phyloP scores from a whole-genome alignment of 352 stramenopile genomes.

The Globisporangium alternatum region DNA sequence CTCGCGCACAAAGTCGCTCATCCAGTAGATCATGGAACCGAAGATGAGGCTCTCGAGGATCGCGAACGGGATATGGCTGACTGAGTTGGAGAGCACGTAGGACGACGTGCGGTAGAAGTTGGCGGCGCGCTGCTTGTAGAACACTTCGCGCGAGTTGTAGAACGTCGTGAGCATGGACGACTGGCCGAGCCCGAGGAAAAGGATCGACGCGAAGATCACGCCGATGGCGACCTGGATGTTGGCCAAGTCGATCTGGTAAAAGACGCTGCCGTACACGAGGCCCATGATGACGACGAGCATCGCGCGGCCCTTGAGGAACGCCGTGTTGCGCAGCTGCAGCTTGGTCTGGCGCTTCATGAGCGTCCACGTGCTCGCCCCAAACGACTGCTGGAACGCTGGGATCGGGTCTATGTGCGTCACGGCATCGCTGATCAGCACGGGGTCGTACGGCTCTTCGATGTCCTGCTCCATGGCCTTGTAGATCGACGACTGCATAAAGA shows the following conservation, averaged over 20 bases:
- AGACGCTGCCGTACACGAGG: constrained; percentile 46
- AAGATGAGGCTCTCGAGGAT: constrained; percentile 83
- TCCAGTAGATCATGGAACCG: constrained; percentile 85
- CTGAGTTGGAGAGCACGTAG: constrained; percentile 65
- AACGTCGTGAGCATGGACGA: constrained; percentile 79
- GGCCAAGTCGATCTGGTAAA: constrained; percentile 45
- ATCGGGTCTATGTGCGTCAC: constrained; percentile 41
- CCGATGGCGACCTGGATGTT: constrained; percentile 68
- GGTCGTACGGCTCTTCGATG: constrained; percentile 87
- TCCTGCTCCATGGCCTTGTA: constrained; percentile 59
- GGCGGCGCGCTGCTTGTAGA: constrained; percentile 86
- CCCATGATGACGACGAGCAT: constrained; percentile 54
- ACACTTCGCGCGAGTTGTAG: constrained; percentile 62
- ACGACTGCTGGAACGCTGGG: constrained; percentile 40
- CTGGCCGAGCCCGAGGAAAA: constrained; percentile 81
- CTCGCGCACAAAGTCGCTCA: constrained; percentile 63
- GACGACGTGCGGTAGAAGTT: constrained; percentile 87
- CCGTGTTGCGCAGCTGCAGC: constrained; percentile 59
- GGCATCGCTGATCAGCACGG: constrained; percentile 84
- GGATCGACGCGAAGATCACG: constrained; percentile 78
- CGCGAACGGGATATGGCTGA: constrained; percentile 56
- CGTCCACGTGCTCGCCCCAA: constrained; percentile 39
- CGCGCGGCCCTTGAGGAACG: constrained; percentile 46
- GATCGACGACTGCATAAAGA: constrained; percentile 35
- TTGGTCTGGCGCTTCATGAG: constrained; percentile 64